Conservation (phyloP, 768 basidiomycete genomes). For the Mycena kentingensis region DNA sequence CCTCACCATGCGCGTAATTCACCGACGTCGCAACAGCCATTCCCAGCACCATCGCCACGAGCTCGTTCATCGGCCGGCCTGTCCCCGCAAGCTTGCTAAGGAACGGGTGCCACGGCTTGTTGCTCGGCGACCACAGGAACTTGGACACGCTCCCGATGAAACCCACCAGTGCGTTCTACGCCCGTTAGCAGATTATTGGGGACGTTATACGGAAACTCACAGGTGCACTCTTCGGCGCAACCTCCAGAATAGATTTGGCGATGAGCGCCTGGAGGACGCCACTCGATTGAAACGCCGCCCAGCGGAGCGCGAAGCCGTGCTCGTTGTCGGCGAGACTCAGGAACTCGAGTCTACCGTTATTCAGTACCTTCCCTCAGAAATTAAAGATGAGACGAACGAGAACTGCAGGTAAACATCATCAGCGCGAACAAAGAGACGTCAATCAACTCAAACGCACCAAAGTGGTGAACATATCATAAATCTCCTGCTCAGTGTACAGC, state of each 20-base stretch:
- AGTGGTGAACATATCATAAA: slow-evolving; percentile 40
- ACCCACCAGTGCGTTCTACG: not conserved
- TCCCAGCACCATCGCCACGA: not conserved
- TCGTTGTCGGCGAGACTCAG: slow-evolving; percentile 36
- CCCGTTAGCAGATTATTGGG: not conserved
- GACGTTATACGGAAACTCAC: not conserved
- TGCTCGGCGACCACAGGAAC: not conserved
- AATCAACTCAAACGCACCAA: slow-evolving; percentile 19
- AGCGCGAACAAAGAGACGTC: too few species aligned
- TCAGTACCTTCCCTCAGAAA: too few species aligned
- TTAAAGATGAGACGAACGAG: not conserved
- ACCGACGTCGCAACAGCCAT: not conserved
- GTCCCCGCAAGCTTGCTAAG: not conserved
- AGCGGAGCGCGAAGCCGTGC: slow-evolving; percentile 33
- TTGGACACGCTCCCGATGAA: not conserved
- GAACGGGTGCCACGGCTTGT: not conserved
- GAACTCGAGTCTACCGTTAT: slow-evolving; percentile 29
- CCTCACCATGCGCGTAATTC: not conserved
- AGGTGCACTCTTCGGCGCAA: not conserved
- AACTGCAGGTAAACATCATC: not conserved
- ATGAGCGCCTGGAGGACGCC: slow-evolving; percentile 34
- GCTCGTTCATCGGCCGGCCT: not conserved
- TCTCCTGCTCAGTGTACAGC: slow-evolving; percentile 41
- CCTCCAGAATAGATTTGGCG: slow-evolving; percentile 32
- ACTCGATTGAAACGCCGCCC: slow-evolving; percentile 32